phyloP scores from a whole-genome alignment of 306 rosid genomes.

The Castanopsis chinensis region DNA sequence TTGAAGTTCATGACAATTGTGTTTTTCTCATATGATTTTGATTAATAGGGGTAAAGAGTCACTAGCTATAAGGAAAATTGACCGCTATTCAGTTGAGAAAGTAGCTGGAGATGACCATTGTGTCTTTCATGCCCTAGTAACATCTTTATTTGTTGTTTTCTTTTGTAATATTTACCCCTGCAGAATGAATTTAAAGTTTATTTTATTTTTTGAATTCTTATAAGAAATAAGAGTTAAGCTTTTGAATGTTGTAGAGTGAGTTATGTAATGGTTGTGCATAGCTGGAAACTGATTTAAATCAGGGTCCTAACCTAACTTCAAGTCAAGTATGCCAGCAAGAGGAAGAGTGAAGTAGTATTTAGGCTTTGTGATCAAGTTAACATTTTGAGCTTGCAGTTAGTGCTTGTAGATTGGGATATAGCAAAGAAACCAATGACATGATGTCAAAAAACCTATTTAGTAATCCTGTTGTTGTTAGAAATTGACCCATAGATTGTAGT shows the following conservation, averaged over 20 bases:
- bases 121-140: constrained; percentile 34
- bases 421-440: background rate
- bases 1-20: too few species aligned
- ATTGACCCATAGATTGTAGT: background rate
- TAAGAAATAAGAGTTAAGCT: too few species aligned
- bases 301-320: background rate
- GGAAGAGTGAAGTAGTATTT: background rate
- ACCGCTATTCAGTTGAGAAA: too few species aligned
- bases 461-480: background rate
- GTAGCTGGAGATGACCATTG: too few species aligned
- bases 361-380: background rate
- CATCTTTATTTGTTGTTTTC: background rate
- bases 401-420: background rate
- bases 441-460: background rate
- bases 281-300: too few species aligned
- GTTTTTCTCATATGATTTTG: too few species aligned
- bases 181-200: too few species aligned
- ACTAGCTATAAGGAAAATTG: too few species aligned
- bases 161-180: background rate
- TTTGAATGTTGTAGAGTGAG: background rate
- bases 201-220: background rate
- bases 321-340: background rate
- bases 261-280: background rate
- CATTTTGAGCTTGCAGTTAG: background rate
- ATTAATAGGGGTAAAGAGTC: too few species aligned